phyloP scores from a whole-genome alignment of 441 rosid genomes.

The Mallotus repandus region DNA sequence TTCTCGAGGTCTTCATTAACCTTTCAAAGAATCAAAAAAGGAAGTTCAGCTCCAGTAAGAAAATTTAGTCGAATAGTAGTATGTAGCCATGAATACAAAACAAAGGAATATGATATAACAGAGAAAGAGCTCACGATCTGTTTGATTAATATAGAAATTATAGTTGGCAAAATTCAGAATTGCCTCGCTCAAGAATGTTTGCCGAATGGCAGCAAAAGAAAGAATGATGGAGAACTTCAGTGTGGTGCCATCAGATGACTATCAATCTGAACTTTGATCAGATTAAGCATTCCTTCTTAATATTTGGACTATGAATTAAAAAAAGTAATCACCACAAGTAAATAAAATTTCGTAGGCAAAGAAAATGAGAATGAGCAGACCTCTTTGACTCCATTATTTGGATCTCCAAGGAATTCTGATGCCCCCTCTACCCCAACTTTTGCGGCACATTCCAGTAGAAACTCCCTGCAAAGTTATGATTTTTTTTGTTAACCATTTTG shows the following conservation, averaged over 20 bases:
- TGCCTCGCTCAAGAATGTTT: not conserved
- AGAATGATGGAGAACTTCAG: not conserved
- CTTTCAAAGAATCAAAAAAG: conserved; percentile 34
- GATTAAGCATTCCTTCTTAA: too few relatives aligned
- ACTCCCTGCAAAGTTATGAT: conserved; percentile 47
- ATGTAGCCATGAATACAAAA: not conserved
- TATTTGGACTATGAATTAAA: not conserved
- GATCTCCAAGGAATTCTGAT: conserved; percentile 67
- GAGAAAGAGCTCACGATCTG: conserved; percentile 4
- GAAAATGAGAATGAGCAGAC: conserved; percentile 34
- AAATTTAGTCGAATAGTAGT: not conserved
- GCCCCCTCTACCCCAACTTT: conserved; percentile 81
- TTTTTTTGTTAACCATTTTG: conserved; percentile 7
- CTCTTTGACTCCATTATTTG: conserved; percentile 66
- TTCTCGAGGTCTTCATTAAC: conserved; percentile 64
- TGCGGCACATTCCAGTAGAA: conserved; percentile 70
- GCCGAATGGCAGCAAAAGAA: not conserved
- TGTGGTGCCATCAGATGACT: too few relatives aligned
- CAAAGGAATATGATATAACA: not conserved
- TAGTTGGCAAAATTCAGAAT: not conserved
- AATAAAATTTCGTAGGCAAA: not conserved
- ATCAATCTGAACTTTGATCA: too few relatives aligned
- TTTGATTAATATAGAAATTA: not conserved
- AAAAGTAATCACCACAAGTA: not conserved
- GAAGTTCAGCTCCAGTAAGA: not conserved